phyloP scores from a whole-genome alignment of 139 green algal species.

The Closterium sp. region DNA sequence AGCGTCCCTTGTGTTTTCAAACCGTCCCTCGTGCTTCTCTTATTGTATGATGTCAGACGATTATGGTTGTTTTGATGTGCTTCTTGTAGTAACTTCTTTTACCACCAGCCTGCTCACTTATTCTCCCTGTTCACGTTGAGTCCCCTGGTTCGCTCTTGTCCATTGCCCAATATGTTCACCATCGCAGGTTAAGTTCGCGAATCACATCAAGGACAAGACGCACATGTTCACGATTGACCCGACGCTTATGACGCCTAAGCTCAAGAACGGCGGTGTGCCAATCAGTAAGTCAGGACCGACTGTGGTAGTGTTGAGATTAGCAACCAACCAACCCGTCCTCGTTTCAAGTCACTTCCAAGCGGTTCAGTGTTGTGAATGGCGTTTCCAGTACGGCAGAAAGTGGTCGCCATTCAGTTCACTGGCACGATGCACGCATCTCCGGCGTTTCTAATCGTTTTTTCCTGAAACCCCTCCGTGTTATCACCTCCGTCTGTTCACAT shows the following conservation, averaged over 20 bases:
- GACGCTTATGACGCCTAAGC: constrained; percentile 17
- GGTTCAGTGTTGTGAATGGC: neutral
- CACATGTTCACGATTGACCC: constrained; percentile 27
- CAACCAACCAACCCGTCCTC: neutral
- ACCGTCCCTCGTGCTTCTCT: no score
- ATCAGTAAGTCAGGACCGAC: constrained; percentile 11
- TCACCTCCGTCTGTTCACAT: neutral
- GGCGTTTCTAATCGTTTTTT: neutral
- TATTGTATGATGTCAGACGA: no score
- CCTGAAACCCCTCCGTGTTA: neutral
- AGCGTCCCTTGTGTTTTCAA: no score
- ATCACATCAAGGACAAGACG: constrained; percentile 30
- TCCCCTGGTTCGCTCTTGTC: no score
- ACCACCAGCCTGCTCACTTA: no score
- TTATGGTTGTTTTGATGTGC: no score
- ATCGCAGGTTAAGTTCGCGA: constrained; percentile 14
- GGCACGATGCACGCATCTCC: neutral
- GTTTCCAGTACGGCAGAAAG: neutral
- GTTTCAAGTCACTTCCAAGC: neutral
- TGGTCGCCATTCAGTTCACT: neutral
- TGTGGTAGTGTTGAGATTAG: no score
- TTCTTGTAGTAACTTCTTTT: no score
- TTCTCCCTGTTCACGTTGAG: neutral
- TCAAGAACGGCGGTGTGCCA: constrained; percentile 7
- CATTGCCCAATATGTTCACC: neutral